Evolutionary conservation across 306 rosid species (phyloP), one percentile per base, ranked within the genome.

Genomic region (Cicer yamashitae): DNA sequence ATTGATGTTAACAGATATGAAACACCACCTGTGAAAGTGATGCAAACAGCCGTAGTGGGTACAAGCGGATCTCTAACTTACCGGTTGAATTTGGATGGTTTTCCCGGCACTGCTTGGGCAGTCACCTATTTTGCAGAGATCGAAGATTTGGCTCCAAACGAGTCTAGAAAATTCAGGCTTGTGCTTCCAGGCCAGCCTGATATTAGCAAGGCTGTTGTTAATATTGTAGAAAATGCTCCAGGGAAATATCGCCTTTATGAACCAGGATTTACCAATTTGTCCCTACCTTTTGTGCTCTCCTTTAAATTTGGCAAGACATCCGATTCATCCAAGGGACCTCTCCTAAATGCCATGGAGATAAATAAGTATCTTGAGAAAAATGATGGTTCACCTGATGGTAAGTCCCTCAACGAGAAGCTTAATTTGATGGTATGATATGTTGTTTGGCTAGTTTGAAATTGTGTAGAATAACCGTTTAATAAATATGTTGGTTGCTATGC

Each of bases 1-100:
- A 81, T 94, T 77, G 78, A 77, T 71, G 91, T 90, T 67, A 84
- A 85, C 75, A 81, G 71, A 67, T 92, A 89, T 77, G 96, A 88
- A 15, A 81, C 68, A 30, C 98, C 98, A 13, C 98, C 98, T 0
- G 77, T 81, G 62, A 94, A 87, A 80, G 98, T 94, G 78, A 91
- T 94, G 98, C 98, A 94, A 86, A 94, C 98, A 30, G 98, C 98
- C 13, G 98, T 94, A 44, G 96, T 90, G 22, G 97, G 98, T 41
- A 90, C 85, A 67, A 83, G 81, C 81, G 98, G 98, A 69, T 87
- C 98, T 46, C 82, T 94, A 74, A 91, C 94, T 62, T 94, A 94
- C 82, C 86, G 97, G 77, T 79, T 94, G 82, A 91, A 90, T 81
- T 81, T 94, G 93, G 93, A 91, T 71, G 97, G 90, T 71, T 94